Evolutionary conservation across 2,329 filamentous ascomycete genomes (phyloP).

Genomic region (Trichoderma aggressivum): DNA sequence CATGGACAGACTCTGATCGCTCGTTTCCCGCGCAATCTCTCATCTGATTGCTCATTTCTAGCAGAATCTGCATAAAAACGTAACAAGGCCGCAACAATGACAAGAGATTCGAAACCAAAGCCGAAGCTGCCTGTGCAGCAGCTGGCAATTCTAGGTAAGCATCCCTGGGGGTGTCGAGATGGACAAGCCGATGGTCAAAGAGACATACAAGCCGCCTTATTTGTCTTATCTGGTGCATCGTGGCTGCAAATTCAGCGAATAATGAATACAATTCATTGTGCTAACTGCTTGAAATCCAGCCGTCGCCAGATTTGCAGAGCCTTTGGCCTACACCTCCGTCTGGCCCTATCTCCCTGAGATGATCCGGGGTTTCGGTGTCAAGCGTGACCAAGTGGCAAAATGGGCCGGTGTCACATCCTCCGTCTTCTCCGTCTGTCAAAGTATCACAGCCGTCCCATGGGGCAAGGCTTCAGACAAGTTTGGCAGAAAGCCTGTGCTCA

Average conservation of each 20-base stretch:
- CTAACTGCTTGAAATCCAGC: slow-evolving; percentile 44
- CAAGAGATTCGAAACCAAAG: not conserved
- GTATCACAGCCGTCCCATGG: slow-evolving; percentile 69
- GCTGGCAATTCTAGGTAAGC: slow-evolving; percentile 71
- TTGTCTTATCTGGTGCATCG: not conserved
- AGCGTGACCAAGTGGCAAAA: slow-evolving; percentile 68
- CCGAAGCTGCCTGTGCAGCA: slow-evolving; percentile 71
- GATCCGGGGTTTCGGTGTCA: slow-evolving; percentile 74
- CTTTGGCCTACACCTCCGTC: slow-evolving; percentile 67
- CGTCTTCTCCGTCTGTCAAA: slow-evolving; percentile 70
- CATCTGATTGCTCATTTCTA: not conserved
- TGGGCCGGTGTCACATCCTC: slow-evolving; percentile 76
- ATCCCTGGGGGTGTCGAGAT: not conserved
- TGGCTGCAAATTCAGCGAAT: not conserved
- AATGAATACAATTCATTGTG: not conserved
- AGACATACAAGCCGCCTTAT: slow-evolving; percentile 4
- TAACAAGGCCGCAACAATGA: not conserved
- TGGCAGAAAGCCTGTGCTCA: slow-evolving; percentile 78
- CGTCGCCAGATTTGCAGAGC: slow-evolving; percentile 75
- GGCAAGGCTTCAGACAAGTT: slow-evolving; percentile 72
- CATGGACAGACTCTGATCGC: not conserved
- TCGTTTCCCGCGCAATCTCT: not conserved
- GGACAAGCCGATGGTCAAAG: not conserved
- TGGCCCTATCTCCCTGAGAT: slow-evolving; percentile 74
- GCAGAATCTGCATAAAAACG: not conserved